phyloP scores from a whole-genome alignment of 108 stramenopile species.

The Skeletonema menzelii region DNA sequence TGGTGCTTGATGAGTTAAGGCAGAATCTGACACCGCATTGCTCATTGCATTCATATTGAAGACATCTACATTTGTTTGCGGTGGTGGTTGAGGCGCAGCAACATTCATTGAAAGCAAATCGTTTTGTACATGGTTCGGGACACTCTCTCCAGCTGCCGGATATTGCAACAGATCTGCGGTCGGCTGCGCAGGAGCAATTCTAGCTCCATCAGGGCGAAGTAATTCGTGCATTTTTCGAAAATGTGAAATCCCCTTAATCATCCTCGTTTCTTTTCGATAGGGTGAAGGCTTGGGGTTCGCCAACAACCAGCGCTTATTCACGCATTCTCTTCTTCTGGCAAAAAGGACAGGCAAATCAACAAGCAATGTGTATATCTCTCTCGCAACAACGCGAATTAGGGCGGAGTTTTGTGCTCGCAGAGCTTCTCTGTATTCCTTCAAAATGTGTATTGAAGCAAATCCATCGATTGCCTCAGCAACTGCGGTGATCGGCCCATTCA shows the following conservation, averaged over 20 bases:
- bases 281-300: conserved; percentile 40
- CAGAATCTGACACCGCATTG: not conserved
- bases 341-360: conserved; percentile 41
- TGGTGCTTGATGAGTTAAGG: not conserved
- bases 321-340: conserved; percentile 32
- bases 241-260: conserved; percentile 22
- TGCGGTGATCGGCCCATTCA: conserved; percentile 42
- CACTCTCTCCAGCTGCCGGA: not conserved
- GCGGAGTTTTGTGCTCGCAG: conserved; percentile 36
- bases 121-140: not conserved
- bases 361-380: conserved; percentile 32
- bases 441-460: conserved; percentile 37
- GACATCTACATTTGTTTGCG: conserved; percentile 1
- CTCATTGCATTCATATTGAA: conserved; percentile 26
- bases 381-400: conserved; percentile 36
- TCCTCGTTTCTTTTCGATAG: conserved; percentile 30
- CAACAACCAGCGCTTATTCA: conserved; percentile 25
- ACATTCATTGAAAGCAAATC: conserved; percentile 28
- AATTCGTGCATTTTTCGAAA: conserved; percentile 40
- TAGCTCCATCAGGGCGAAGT: conserved; percentile 29
- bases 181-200: conserved; percentile 33
- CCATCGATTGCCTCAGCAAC: conserved; percentile 50
- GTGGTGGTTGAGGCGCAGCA: conserved; percentile 11
- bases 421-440: conserved; percentile 41
- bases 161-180: conserved; percentile 29